phyloP scores from a whole-genome alignment of 768 basidiomycete species.

The Boletus sp. region DNA sequence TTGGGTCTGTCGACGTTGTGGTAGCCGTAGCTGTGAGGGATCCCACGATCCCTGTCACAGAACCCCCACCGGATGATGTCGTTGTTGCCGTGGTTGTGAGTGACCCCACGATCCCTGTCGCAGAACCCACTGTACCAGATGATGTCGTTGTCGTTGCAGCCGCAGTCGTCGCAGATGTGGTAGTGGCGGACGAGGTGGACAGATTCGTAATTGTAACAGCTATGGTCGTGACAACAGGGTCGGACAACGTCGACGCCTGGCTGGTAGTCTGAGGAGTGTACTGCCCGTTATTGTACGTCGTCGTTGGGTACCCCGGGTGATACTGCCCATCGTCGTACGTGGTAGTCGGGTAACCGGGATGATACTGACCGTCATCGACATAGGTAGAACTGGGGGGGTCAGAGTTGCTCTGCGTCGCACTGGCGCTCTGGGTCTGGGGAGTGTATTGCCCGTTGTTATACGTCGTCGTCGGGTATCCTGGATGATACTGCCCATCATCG shows the following conservation, averaged over 20 bases:
- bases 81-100: not conserved
- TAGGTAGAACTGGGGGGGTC: not conserved
- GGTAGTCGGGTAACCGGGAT: constrained; percentile 1
- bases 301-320: constrained; percentile 19
- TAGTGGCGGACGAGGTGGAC: not conserved
- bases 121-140: not conserved
- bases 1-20: not conserved
- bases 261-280: not conserved
- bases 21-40: not conserved
- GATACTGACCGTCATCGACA: constrained; percentile 16
- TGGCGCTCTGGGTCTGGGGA: not conserved
- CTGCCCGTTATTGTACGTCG: constrained; percentile 20
- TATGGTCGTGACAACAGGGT: not conserved
- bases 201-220: not conserved
- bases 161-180: not conserved
- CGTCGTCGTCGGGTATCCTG: constrained; percentile 18
- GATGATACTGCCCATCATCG: constrained; percentile 24
- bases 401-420: not conserved
- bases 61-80: not conserved
- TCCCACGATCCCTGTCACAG: not conserved
- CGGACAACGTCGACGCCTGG: not conserved
- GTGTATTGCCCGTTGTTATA: constrained; percentile 1
- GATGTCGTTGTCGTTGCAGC: not conserved
- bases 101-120: not conserved
- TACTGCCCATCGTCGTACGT: constrained; percentile 13